Percentiles rank a stretch among this genome's conserved stretches.
Conservation (phyloP, 306 rosid genomes). For the Elaeagnus macrophylla region DNA sequence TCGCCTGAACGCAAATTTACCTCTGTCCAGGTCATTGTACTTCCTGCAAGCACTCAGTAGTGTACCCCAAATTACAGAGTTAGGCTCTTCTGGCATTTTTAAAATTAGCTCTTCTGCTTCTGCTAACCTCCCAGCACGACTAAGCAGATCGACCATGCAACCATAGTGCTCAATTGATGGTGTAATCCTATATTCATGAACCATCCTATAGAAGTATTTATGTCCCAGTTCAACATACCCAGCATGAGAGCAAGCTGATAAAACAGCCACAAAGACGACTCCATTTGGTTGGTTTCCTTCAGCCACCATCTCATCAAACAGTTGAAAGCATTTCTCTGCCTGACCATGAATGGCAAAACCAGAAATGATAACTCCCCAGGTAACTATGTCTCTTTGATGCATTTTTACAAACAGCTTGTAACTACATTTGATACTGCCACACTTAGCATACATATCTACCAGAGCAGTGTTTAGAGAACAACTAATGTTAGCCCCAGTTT, state of each 20-base stretch:
- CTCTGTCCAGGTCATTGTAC: constrained; percentile 28
- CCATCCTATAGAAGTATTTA: constrained; percentile 28
- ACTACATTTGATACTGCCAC: constrained; percentile 33
- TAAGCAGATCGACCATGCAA: constrained; percentile 48
- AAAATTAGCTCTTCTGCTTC: constrained; percentile 33
- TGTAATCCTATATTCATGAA: constrained; percentile 23
- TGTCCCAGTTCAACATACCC: constrained; percentile 34
- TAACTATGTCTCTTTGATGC: constrained; percentile 26
- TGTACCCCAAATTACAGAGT: constrained; percentile 37
- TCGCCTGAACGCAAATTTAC: constrained; percentile 28
- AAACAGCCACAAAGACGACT: constrained; percentile 29
- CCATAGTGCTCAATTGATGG: constrained; percentile 46
- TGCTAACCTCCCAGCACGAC: constrained; percentile 33
- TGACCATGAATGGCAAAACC: constrained; percentile 36
- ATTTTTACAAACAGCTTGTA: constrained; percentile 24
- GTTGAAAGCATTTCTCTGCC: constrained; percentile 23
- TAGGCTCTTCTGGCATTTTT: constrained; percentile 26
- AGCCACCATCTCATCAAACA: constrained; percentile 33
- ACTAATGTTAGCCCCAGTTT: constrained; percentile 15
- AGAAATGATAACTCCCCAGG: constrained; percentile 43
- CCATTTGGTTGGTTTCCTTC: constrained; percentile 34
- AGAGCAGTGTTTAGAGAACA: constrained; percentile 32
- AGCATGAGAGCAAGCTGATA: constrained; percentile 39
- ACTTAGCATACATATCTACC: constrained; percentile 46
- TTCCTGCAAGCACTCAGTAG: constrained; percentile 35